Conservation (phyloP, 345 rosid genomes). For the Pistacia atlantica region DNA sequence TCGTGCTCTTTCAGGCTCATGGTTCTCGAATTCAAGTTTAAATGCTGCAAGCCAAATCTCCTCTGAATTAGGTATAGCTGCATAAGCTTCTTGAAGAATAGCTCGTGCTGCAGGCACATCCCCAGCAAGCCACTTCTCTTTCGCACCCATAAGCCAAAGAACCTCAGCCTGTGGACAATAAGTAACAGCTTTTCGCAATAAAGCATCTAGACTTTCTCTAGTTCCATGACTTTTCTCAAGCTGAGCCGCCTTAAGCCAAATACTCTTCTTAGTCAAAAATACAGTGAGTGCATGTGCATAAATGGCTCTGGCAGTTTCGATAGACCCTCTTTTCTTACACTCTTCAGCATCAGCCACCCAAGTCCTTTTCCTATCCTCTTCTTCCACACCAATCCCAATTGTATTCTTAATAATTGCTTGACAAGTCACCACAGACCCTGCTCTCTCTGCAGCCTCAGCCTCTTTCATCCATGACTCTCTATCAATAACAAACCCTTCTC, state of each 20-base stretch:
- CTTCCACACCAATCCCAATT: constrained; percentile 88
- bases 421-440: constrained; percentile 81
- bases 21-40: constrained; percentile 97
- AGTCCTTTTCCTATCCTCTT: constrained; percentile 95
- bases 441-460: constrained; percentile 90
- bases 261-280: constrained; percentile 91
- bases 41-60: constrained; percentile 97
- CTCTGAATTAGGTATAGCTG: constrained; percentile 89
- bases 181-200: constrained; percentile 80
- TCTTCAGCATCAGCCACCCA: constrained; percentile 99
- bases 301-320: constrained; percentile 92
- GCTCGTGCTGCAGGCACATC: constrained; percentile 94
- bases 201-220: constrained; percentile 85
- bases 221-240: constrained; percentile 96
- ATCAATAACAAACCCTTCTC: constrained; percentile 87
- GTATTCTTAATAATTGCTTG: constrained; percentile 79
- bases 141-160: constrained; percentile 98
- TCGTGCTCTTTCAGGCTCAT: constrained; percentile 95
- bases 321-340: constrained; percentile 86
- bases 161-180: constrained; percentile 95
- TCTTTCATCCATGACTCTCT: constrained; percentile 94
- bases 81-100: constrained; percentile 92
- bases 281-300: constrained; percentile 83
- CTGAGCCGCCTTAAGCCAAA: constrained; percentile 94
- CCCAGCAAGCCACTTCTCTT: constrained; percentile 98